Evolutionary conservation across 1,284 basidiomycete species (phyloP).

Genomic region (Fereydounia khargensis): DNA sequence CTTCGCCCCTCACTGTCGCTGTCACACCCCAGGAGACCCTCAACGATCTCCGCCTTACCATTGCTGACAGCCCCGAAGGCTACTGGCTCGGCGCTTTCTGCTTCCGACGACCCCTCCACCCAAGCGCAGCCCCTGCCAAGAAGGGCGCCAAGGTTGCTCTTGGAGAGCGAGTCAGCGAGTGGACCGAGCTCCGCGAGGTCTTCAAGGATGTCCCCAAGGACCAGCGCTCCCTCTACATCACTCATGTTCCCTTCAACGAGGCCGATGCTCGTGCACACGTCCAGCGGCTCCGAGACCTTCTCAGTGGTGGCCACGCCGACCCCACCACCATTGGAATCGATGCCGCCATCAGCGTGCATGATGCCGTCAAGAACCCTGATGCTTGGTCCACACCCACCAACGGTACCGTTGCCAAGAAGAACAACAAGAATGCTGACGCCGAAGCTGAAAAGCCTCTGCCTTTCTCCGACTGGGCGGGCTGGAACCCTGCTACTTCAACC

Average conservation of each 20-base stretch:
- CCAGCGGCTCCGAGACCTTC: constrained; percentile 61
- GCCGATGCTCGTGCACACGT: constrained; percentile 61
- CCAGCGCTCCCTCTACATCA: constrained; percentile 43
- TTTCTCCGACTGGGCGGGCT: constrained; percentile 59
- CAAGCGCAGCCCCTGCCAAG: constrained; percentile 1
- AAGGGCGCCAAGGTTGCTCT: constrained; percentile 31
- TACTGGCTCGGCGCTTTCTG: constrained; percentile 57
- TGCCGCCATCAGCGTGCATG: constrained; percentile 61
- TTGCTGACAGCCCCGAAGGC: constrained; percentile 54
- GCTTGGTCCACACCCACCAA: constrained; percentile 41
- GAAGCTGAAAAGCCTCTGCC: constrained; percentile 22
- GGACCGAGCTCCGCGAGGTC: constrained; percentile 49
- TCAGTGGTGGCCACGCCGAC: constrained; percentile 59
- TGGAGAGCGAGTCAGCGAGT: constrained; percentile 44
- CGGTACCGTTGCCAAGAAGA: constrained; percentile 5
- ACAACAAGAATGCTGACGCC: constrained; percentile 15
- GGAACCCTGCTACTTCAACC: constrained; percentile 47
- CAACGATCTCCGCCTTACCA: constrained; percentile 52
- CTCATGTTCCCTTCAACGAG: constrained; percentile 61
- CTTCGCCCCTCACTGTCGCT: constrained; percentile 49
- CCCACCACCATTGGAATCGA: constrained; percentile 59
- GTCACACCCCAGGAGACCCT: constrained; percentile 54
- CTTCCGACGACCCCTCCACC: constrained; percentile 40
- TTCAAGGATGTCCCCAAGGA: constrained; percentile 44
- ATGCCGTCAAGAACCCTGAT: constrained; percentile 60